Conservation (phyloP, 2,329 filamentous ascomycete species). For the Scopulariopsis brevicaulis region DNA sequence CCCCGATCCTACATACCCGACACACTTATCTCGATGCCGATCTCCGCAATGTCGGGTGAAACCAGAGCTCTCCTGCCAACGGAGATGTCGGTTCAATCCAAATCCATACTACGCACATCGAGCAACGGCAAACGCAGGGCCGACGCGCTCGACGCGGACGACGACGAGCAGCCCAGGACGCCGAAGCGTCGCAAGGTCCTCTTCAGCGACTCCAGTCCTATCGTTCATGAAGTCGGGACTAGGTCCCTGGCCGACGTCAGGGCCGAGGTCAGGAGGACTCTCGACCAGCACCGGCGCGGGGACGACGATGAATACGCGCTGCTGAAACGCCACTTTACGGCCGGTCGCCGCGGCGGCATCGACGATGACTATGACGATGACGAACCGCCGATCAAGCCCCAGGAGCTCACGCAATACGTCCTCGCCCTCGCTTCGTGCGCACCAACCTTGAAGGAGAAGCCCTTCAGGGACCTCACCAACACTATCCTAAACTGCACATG, state of each 20-base stretch:
- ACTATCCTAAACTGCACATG: conserved; percentile 50
- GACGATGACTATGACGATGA: conserved; percentile 20
- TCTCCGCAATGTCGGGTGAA: neutral
- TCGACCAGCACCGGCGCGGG: conserved; percentile 44
- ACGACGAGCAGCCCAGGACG: conserved; percentile 23
- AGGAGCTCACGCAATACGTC: conserved; percentile 49
- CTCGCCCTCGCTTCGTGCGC: conserved; percentile 51
- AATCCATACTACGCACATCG: conserved; percentile 32
- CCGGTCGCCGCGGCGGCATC: conserved; percentile 27
- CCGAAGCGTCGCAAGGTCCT: conserved; percentile 46
- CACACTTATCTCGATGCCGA: neutral
- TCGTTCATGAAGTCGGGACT: conserved; percentile 41
- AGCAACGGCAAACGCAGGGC: conserved; percentile 21
- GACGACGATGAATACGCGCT: conserved; percentile 49
- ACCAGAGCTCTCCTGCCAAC: conserved; percentile 3
- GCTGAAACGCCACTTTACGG: conserved; percentile 47
- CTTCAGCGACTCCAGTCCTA: conserved; percentile 46
- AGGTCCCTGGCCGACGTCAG: conserved; percentile 44
- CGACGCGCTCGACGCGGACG: conserved; percentile 29
- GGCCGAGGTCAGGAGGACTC: conserved; percentile 38
- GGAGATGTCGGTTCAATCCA: conserved; percentile 29
- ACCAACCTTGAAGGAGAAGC: conserved; percentile 45
- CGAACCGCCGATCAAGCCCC: conserved; percentile 32
- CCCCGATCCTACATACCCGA: neutral
- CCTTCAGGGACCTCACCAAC: conserved; percentile 46